These are phyloP conservation scores for Melampsora larici-populina DNA, from an alignment of 1,284 basidiomycete genomes.

Conservation along the genomic window DNA sequence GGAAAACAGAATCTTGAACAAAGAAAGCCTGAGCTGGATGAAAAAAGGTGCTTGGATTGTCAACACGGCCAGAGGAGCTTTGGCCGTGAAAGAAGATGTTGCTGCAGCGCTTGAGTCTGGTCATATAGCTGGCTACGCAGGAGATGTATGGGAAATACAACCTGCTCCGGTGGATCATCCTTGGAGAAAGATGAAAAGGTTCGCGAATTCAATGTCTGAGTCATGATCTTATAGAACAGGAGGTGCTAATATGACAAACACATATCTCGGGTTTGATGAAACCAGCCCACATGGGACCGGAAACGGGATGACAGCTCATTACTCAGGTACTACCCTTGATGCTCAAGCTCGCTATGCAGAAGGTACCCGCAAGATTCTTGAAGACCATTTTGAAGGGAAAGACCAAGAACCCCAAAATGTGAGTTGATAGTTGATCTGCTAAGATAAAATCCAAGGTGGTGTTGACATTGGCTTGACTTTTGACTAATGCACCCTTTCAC, in stretches of 20 bases:
- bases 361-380: conserved; percentile 74
- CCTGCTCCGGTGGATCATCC: conserved; percentile 80
- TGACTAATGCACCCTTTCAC: background rate
- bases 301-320: conserved; percentile 60
- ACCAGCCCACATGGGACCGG: conserved; percentile 8
- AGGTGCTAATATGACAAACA: conserved; percentile 34
- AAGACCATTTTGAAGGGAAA: conserved; percentile 68
- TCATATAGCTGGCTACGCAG: conserved; percentile 63
- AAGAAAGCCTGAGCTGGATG: conserved; percentile 78
- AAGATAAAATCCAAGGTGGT: background rate
- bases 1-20: conserved; percentile 57
- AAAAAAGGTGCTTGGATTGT: conserved; percentile 86
- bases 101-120: conserved; percentile 73
- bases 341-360: conserved; percentile 83
- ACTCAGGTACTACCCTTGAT: conserved; percentile 84
- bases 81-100: conserved; percentile 78
- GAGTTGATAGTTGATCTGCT: conserved; percentile 52
- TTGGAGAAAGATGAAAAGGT: conserved; percentile 75
- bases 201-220: conserved; percentile 24
- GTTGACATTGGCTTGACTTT: background rate
- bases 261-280: too few species aligned
- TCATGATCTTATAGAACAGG: background rate
- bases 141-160: conserved; percentile 72
- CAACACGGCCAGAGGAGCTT: conserved; percentile 91
- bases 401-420: conserved; percentile 74